phyloP scores from a whole-genome alignment of 352 stramenopile species.

The Pythium guiyangense region DNA sequence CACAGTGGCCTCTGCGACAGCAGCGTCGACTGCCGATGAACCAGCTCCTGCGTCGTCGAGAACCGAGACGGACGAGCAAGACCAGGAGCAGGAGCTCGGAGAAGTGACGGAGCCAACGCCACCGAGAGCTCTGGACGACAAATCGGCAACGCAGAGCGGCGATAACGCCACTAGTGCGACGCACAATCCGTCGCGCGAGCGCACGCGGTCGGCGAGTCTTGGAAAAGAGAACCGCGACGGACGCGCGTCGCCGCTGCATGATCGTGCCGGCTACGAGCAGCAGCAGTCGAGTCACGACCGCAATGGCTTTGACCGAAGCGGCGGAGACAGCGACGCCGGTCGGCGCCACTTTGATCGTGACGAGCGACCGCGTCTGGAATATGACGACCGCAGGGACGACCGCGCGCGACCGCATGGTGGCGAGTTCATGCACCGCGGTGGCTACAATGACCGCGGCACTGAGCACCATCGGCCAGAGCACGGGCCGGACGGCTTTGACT shows the following conservation, averaged over 20 bases:
- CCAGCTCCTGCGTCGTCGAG: too few species aligned
- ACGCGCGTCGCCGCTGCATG: background rate
- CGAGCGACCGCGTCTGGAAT: background rate
- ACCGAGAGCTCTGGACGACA: too few species aligned
- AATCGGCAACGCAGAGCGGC: too few species aligned
- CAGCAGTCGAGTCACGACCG: background rate
- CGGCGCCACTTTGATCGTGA: background rate
- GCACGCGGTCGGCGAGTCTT: conserved; percentile 3
- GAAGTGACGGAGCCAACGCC: too few species aligned
- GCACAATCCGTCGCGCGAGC: background rate
- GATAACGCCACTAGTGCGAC: too few species aligned
- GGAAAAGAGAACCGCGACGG: conserved; percentile 1
- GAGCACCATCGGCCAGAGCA: too few species aligned
- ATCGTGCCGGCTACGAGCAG: too few species aligned
- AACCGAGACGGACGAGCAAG: too few species aligned
- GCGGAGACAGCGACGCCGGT: background rate
- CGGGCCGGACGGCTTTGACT: background rate
- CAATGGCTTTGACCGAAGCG: background rate
- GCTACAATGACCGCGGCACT: background rate
- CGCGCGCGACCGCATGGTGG: too few species aligned
- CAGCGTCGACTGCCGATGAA: too few species aligned
- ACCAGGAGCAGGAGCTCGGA: too few species aligned
- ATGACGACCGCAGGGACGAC: background rate
- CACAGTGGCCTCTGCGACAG: too few species aligned
- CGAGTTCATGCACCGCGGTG: background rate